Evolutionary conservation across 768 basidiomycete species (phyloP), one percentile per base, ranked within the genome.

Genomic region (Imleria badia): DNA sequence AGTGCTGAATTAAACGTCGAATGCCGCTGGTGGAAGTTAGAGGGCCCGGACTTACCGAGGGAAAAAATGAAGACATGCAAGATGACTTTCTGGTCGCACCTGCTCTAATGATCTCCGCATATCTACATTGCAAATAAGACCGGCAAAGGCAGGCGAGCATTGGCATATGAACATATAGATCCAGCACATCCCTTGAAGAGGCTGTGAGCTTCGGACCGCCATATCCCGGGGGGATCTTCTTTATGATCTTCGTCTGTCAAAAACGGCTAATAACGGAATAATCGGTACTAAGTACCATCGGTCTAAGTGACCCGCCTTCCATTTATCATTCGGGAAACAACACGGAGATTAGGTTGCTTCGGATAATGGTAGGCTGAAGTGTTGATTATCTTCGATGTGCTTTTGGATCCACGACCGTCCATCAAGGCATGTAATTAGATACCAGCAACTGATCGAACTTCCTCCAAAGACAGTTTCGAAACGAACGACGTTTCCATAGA

Each of bases 141-240:
- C n/a, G n/a, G n/a, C n/a, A n/a, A n/a, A n/a, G n/a, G n/a, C n/a
- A n/a, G n/a, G 7, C 14, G 15, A 26, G 26, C 3, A 3, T 3
- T 34, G 35, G 12, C 1, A 41, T 6, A 12, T 14, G 14, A 15
- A 30, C 58, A 26, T 42, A 72, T 66, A 23, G 59, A 52, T 46
- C 64, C 59, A 3, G 62, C 70, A n/a, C 57, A 75, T 51, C 72
- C 71, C 36, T 67, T 72, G 67, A 83, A 83, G 48, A 81, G 2
- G 81, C 73, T 50, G 76, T 81, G 26, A 75, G 73, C 58, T 82
- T 79, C 1, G 76, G 74, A 12, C 66, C 74, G 50, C 81, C 80
- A 54, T 84, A 84, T 5, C 79, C 81, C n/a, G n/a, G n/a, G n/a
- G n/a, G n/a, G 22, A 81, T 73, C 58, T 73, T 81, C 52, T 60